Evolutionary conservation across 2,329 filamentous ascomycete species (phyloP).

Genomic region (Xylariaceae sp.): DNA sequence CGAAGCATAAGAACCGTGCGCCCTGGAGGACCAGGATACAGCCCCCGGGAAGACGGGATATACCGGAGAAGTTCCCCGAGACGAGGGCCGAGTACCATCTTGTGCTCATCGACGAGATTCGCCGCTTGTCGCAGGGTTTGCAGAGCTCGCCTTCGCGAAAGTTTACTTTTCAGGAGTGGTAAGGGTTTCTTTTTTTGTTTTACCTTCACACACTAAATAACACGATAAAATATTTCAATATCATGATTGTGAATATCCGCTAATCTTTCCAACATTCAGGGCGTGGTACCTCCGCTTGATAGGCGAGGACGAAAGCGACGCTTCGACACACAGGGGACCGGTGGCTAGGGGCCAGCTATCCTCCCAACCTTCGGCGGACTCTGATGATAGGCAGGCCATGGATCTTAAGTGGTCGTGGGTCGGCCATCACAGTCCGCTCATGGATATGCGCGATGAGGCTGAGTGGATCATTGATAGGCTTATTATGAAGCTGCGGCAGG

Average conservation of each 20-base stretch:
- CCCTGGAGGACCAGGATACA: not conserved
- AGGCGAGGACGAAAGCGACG: conserved; percentile 54
- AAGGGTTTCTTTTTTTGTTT: conserved; percentile 2
- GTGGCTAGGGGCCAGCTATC: conserved; percentile 11
- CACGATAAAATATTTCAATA: not conserved
- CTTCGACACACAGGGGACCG: conserved; percentile 44
- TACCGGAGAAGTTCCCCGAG: conserved; percentile 38
- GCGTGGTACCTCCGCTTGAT: conserved; percentile 76
- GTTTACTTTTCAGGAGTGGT: conserved; percentile 57
- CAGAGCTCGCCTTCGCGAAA: conserved; percentile 51
- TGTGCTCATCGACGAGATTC: conserved; percentile 67
- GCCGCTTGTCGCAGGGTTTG: conserved; percentile 58
- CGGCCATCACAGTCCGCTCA: conserved; percentile 60
- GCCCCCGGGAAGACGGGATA: conserved; percentile 17
- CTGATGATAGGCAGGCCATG: not conserved
- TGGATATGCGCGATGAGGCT: conserved; percentile 62
- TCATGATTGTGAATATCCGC: not conserved
- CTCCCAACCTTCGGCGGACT: not conserved
- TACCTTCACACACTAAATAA: not conserved
- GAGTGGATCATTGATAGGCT: conserved; percentile 69
- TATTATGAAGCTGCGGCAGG: conserved; percentile 48
- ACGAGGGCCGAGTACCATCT: conserved; percentile 50
- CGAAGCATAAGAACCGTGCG: not conserved
- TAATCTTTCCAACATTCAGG: conserved; percentile 41
- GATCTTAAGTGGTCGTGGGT: conserved; percentile 63